phyloP scores from a whole-genome alignment of 2,329 filamentous ascomycete species.

The Fusarium liriodendri region DNA sequence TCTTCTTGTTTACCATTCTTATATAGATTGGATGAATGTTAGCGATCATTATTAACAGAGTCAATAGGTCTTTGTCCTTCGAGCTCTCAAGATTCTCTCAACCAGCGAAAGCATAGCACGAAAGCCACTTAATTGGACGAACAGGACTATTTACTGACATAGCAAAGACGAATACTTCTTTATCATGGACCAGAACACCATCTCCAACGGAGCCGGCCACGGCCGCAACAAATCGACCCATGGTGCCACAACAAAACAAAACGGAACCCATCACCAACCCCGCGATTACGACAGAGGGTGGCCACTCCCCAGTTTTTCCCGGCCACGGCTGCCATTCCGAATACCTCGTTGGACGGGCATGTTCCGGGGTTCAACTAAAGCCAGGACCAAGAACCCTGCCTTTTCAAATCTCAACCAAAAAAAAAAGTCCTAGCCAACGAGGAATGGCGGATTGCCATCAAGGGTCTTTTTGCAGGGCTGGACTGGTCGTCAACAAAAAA shows the following conservation, averaged over 20 bases:
- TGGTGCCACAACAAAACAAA: conserved; percentile 12
- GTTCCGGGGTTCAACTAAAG: conserved; percentile 23
- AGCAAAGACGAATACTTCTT: background rate
- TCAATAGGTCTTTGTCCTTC: background rate
- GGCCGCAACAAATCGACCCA: conserved; percentile 1
- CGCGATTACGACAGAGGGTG: conserved; percentile 26
- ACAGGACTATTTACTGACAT: background rate
- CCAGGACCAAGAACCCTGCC: background rate
- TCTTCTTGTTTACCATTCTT: background rate
- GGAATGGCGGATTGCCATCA: conserved; percentile 38
- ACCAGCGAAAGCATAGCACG: background rate
- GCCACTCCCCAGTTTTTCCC: conserved; percentile 2
- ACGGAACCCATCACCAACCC: conserved; percentile 13
- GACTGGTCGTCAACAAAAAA: conserved; percentile 26
- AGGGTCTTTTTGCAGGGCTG: conserved; percentile 22
- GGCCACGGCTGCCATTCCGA: conserved; percentile 18
- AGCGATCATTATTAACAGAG: background rate
- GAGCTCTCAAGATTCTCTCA: background rate
- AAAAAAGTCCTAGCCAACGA: conserved; percentile 35
- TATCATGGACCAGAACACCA: background rate
- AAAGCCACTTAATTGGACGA: background rate
- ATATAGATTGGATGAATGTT: background rate
- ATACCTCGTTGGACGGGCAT: conserved; percentile 22
- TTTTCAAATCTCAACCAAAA: conserved; percentile 28
- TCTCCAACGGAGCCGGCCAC: background rate